These are phyloP conservation scores for Mycena leptocephala DNA, from an alignment of 768 basidiomycete genomes.

Conservation along the genomic window DNA sequence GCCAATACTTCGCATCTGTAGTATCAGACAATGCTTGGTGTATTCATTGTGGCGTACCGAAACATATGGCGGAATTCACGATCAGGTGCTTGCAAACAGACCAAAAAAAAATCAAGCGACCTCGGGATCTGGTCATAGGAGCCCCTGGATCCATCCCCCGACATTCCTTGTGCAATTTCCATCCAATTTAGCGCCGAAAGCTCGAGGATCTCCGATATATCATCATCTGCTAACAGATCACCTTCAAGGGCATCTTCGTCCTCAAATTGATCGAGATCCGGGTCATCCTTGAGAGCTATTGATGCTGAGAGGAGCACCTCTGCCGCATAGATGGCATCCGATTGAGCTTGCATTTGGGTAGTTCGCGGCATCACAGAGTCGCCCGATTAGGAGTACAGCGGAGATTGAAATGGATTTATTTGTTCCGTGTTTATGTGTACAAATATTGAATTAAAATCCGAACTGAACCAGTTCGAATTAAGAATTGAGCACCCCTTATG, in stretches of 20 bases:
- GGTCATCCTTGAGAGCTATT: too few species aligned
- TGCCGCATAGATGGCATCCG: too few species aligned
- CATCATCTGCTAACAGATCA: neutral
- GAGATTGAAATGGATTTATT: too few species aligned
- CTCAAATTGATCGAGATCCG: neutral
- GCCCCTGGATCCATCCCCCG: neutral
- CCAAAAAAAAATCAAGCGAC: slow-evolving; percentile 10
- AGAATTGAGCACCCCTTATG: too few species aligned
- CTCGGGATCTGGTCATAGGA: neutral
- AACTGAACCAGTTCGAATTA: too few species aligned
- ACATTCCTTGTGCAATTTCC: neutral
- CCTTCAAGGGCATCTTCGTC: too few species aligned
- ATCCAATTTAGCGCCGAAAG: slow-evolving; percentile 5
- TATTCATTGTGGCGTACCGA: neutral
- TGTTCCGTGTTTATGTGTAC: too few species aligned
- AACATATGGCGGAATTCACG: slow-evolving; percentile 22
- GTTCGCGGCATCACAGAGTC: too few species aligned
- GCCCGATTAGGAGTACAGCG: too few species aligned
- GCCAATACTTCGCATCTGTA: neutral
- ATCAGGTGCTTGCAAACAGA: slow-evolving; percentile 9
- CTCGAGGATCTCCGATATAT: slow-evolving; percentile 1
- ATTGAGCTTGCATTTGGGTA: too few species aligned
- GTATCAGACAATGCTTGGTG: neutral
- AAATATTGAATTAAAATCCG: too few species aligned
- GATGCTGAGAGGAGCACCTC: too few species aligned